Evolutionary conservation across 306 rosid species (phyloP).

Genomic region (Gillenia trifoliata): DNA sequence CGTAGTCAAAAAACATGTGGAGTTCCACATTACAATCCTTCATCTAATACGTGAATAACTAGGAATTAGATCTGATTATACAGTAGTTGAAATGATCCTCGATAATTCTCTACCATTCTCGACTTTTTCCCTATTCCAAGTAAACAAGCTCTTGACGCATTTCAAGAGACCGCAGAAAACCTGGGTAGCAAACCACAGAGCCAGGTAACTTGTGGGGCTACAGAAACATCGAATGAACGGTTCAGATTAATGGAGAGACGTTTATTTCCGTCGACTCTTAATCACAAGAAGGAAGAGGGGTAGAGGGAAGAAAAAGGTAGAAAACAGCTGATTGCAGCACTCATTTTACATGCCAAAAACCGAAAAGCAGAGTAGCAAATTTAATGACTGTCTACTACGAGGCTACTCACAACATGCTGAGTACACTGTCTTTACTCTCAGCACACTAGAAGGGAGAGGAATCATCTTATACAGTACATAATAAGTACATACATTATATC

Average conservation of each 20-base stretch:
- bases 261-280: neutral
- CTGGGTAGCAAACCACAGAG: neutral
- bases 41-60: neutral
- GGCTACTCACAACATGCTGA: conserved; percentile 21
- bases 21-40: neutral
- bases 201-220: neutral
- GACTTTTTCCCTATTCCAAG: neutral
- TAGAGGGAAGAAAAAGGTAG: neutral
- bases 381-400: conserved; percentile 9
- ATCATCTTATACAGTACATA: conserved; percentile 39
- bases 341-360: conserved; percentile 28
- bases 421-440: conserved; percentile 40
- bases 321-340: conserved; percentile 26
- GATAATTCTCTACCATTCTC: too few relatives aligned
- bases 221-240: neutral
- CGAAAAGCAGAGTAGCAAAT: conserved; percentile 16
- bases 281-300: neutral
- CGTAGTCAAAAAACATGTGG: too few relatives aligned
- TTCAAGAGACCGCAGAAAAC: neutral
- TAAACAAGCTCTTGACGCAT: neutral
- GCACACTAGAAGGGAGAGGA: conserved; percentile 29
- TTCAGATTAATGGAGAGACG: neutral
- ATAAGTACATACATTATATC: conserved; percentile 24
- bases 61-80: neutral
- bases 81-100: neutral